Percentiles rank a stretch among this genome's conserved stretches.
phyloP scores from a whole-genome alignment of 257 asterid species.

The Solanum clarkiae region DNA sequence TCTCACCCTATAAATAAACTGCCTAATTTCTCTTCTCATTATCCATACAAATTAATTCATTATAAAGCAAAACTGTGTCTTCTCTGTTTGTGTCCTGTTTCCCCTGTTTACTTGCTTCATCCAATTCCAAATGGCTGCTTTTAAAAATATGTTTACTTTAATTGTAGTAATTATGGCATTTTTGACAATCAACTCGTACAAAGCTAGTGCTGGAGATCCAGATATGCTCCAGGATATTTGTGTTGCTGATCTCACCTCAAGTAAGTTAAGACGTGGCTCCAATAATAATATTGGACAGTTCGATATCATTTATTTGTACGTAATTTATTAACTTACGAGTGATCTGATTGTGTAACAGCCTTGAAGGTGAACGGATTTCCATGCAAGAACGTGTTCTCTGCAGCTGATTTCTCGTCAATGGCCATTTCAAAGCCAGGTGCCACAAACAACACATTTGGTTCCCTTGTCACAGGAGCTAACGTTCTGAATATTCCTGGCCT shows the following conservation, averaged over 20 bases:
- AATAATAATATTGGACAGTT: background rate
- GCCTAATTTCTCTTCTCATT: background rate
- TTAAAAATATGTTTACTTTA: background rate
- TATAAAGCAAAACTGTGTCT: background rate
- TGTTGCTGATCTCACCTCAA: slow-evolving; percentile 52
- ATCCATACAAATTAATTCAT: background rate
- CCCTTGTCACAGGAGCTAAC: slow-evolving; percentile 59
- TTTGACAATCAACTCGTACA: background rate
- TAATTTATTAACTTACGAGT: background rate
- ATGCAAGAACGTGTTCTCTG: slow-evolving; percentile 41
- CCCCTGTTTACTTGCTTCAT: background rate
- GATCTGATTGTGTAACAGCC: slow-evolving; percentile 15
- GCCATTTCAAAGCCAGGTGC: slow-evolving; percentile 35
- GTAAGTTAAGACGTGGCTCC: background rate
- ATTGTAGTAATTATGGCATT: background rate
- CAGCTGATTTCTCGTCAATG: slow-evolving; percentile 50
- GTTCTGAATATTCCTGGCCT: slow-evolving; percentile 61
- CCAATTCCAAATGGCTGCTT: slow-evolving; percentile 3
- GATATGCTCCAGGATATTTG: slow-evolving; percentile 52
- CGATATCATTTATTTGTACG: background rate
- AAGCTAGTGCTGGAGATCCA: slow-evolving; percentile 29
- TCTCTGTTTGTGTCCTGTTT: background rate
- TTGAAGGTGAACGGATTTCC: slow-evolving; percentile 49
- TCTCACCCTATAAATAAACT: slow-evolving; percentile 11
- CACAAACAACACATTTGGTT: slow-evolving; percentile 51